Percentiles rank a stretch among this genome's conserved stretches.
Conservation (phyloP, 805 yeast genomes). For the Candida quercuum region DNA sequence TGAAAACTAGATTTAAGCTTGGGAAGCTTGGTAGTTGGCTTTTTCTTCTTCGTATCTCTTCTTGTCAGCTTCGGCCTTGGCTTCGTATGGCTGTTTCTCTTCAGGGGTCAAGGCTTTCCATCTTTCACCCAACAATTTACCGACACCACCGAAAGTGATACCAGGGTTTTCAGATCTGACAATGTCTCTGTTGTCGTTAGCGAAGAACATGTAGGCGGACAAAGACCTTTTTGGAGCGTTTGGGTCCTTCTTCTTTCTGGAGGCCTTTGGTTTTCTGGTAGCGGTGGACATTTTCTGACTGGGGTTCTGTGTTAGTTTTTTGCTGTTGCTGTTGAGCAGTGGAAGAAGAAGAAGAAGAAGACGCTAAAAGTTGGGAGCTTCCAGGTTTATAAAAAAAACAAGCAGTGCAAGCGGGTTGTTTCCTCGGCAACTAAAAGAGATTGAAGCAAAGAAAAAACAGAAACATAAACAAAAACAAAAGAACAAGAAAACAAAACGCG, state of each 20-base stretch:
- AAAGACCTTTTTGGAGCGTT: conserved; percentile 98
- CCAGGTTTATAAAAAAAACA: background rate
- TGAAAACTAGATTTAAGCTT: conserved; percentile 6
- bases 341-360: conserved; percentile 4
- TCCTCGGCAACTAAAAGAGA: background rate
- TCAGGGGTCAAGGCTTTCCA: conserved; percentile 89
- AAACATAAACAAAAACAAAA: background rate
- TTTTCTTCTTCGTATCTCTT: conserved; percentile 96
- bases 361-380: conserved; percentile 3
- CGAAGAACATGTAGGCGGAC: conserved; percentile 98
- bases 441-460: background rate
- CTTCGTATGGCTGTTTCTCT: conserved; percentile 86
- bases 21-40: conserved; percentile 56
- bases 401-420: background rate
- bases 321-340: no score
- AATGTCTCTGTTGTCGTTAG: conserved; percentile 93
- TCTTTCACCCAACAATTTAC: conserved; percentile 89
- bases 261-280: conserved; percentile 32
- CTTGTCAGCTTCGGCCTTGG: conserved; percentile 92
- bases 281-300: conserved; percentile 36
- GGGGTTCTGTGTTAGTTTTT: no score
- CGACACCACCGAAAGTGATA: conserved; percentile 91
- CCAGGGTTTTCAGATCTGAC: conserved; percentile 97
- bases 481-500: background rate
- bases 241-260: conserved; percentile 62